Evolutionary conservation across 2,329 filamentous ascomycete species (phyloP), one percentile per base, ranked within the genome.

Genomic region (Knufia fluminis): DNA sequence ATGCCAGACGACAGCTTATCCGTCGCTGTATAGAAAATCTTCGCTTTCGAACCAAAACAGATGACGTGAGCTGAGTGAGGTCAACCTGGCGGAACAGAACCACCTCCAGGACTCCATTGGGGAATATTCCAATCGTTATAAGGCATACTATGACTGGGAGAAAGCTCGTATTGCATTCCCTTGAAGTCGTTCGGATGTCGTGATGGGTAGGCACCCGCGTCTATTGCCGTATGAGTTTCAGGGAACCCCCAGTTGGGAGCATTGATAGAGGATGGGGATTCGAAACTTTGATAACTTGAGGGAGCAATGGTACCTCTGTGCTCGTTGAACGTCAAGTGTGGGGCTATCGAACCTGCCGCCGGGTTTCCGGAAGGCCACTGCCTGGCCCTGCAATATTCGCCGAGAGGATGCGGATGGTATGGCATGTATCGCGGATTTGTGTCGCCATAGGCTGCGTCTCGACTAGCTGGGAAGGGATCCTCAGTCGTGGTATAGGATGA

Each of bases 31-130:
- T n/a, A n/a, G n/a, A n/a, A n/a, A n/a, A n/a, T n/a, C n/a, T n/a
- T n/a, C n/a, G n/a, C n/a, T n/a, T n/a, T n/a, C n/a, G n/a, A n/a
- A n/a, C n/a, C n/a, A n/a, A n/a, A n/a, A n/a, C n/a, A n/a, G n/a
- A n/a, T n/a, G n/a, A n/a, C n/a, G n/a, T n/a, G n/a, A n/a, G n/a
- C n/a, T n/a, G n/a, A n/a, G n/a, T n/a, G n/a, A n/a, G n/a, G n/a
- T n/a, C 69, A 51, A 77, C 77, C 52, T 81, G 63, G 61, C 26
- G 10, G 9, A 8, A 36, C n/a, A 6, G 16, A 4, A 41, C 22
- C 22, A 19, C 6, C 38, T 7, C 22, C 38, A 22, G 4, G 22
- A 4, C 4, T 17, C n/a, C 38, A 41, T 6, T 23, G 9, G 4
- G 19, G 38, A 10, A 41, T 23, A 17, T 41, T 41, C 38, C 38